Base-by-base conservation (phyloP, 2,329 filamentous ascomycete species). In the Trichophyton benhamiae region DNA sequence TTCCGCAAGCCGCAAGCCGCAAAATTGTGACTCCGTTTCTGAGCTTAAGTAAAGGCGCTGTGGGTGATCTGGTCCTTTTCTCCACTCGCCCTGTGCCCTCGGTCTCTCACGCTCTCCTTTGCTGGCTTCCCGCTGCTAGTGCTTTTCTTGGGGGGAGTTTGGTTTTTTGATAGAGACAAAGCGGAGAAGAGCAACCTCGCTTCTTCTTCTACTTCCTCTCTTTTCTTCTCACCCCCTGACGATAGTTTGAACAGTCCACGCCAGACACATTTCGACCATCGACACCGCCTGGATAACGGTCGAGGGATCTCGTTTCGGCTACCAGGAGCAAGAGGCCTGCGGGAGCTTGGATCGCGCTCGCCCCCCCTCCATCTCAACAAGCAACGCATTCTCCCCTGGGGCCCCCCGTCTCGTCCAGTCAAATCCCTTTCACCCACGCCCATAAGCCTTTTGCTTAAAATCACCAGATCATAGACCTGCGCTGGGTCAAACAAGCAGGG, bases 1-100 rank as follows among this genome's bases (percentile, higher is more conserved):
- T 48, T 48, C 46, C 46, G 46, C 46, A 52, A 55, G 52, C 52
- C 52, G 52, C 52, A 55, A 55, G 15, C 52, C 52, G 52, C 52
- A 36, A 55, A 55, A 55, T 55, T 55, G 52, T 36, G 52, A 55
- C 52, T 55, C 27, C 52, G 27, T 55, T 27, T 36, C 49, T 55
- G 7, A 55, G 49, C 49, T 55, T 36, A 55, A 30, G 27, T 30
- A 30, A 55, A n/a, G 27, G 27, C 52, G 15, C 17, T 36, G 52
- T 55, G 52, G 52, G 25, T 55, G 46, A 52, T 36, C 52, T 27
- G 49, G 33, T 55, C 46, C 46, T 49, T 27, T 49, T 22, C 46
- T 49, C 46, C 46, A 49, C 46, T 30, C 20, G 44, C 44, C 17
- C 44, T 48, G 42, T 46, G 17, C 20, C 17, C 44, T 48, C 17